Conservation (phyloP, 352 stramenopile species). For the Thraustotheca clavata region DNA sequence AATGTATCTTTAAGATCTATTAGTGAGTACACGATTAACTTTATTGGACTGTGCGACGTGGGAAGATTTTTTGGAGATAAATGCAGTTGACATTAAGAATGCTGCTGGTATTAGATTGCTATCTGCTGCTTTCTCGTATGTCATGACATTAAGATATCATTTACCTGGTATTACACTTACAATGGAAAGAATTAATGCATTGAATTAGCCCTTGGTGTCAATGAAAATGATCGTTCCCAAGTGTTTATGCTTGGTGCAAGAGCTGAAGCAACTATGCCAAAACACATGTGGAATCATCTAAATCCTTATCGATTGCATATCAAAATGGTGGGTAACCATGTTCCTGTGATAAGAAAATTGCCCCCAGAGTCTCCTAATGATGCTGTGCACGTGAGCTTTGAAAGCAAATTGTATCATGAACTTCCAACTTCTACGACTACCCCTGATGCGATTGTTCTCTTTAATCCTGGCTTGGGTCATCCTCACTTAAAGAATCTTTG, state of each 20-base stretch:
- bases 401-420: slow-evolving; percentile 6
- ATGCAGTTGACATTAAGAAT: slow-evolving; percentile 29
- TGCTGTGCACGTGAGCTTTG: neutral
- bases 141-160: slow-evolving; percentile 40
- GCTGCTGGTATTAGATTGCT: slow-evolving; percentile 34
- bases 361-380: slow-evolving; percentile 31
- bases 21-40: neutral
- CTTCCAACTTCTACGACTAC: slow-evolving; percentile 9
- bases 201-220: neutral
- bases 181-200: neutral
- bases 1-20: neutral
- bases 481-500: slow-evolving; percentile 37
- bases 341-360: slow-evolving; percentile 32
- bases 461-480: slow-evolving; percentile 65
- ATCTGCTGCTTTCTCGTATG: slow-evolving; percentile 61
- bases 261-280: slow-evolving; percentile 65
- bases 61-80: neutral
- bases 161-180: slow-evolving; percentile 23
- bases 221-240: slow-evolving; percentile 1
- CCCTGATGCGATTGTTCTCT: slow-evolving; percentile 55
- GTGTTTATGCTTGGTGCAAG: slow-evolving; percentile 59
- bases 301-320: slow-evolving; percentile 35
- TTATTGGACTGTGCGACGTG: slow-evolving; percentile 3
- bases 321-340: slow-evolving; percentile 57
- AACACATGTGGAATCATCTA: slow-evolving; percentile 49